Percentiles rank a stretch among this genome's conserved stretches.
Conservation (phyloP, 2,329 filamentous ascomycete genomes). For the Parafenestella ontariensis region DNA sequence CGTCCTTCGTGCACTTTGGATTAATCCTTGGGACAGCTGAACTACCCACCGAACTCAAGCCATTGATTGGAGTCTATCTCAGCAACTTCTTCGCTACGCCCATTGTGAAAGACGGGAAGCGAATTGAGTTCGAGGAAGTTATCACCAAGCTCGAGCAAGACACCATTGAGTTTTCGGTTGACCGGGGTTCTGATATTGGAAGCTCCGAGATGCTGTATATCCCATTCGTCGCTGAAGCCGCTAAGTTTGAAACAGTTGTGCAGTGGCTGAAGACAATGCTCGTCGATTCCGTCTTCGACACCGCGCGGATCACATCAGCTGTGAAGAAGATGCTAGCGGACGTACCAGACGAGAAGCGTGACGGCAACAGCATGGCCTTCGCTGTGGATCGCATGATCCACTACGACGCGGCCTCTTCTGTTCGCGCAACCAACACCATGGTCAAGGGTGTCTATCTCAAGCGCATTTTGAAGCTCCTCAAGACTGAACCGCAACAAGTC, state of each 20-base stretch:
- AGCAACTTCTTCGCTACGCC: conserved; percentile 96
- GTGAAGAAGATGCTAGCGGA: conserved; percentile 87
- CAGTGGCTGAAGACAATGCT: conserved; percentile 86
- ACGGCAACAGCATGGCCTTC: conserved; percentile 72
- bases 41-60: conserved; percentile 82
- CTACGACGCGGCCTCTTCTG: conserved; percentile 75
- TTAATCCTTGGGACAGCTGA: conserved; percentile 80
- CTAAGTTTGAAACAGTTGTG: conserved; percentile 84
- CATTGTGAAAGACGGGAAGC: conserved; percentile 76
- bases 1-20: conserved; percentile 87
- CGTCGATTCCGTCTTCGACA: conserved; percentile 88
- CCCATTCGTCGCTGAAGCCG: conserved; percentile 82
- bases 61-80: conserved; percentile 81
- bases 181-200: conserved; percentile 70
- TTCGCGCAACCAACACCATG: conserved; percentile 79
- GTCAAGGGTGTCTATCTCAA: conserved; percentile 89
- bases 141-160: conserved; percentile 91
- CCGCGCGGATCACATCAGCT: conserved; percentile 65
- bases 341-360: conserved; percentile 89
- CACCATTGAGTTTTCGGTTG: conserved; percentile 82
- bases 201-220: conserved; percentile 84
- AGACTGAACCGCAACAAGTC: conserved; percentile 76
- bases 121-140: conserved; percentile 87
- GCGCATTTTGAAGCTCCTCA: conserved; percentile 80
- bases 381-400: conserved; percentile 78